phyloP scores from a whole-genome alignment of 495 filamentous ascomycete species.

The Bombardia bombarda region DNA sequence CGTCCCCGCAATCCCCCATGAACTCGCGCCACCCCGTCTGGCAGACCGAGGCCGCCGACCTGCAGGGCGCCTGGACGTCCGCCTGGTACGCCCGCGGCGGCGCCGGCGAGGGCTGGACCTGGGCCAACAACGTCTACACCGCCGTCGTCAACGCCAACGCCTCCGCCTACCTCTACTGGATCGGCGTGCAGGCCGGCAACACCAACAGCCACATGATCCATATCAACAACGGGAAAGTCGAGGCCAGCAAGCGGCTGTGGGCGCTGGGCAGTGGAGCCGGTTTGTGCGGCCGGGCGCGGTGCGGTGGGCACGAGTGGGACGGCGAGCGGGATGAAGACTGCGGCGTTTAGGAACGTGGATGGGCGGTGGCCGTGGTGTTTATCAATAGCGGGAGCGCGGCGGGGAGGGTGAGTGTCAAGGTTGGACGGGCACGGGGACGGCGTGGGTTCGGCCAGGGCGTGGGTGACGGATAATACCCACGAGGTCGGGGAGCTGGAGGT shows the following conservation, averaged over 20 bases:
- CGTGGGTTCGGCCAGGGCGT: conserved; percentile 15
- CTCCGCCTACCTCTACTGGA: conserved; percentile 47
- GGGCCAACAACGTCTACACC: conserved; percentile 44
- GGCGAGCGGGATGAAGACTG: conserved; percentile 22
- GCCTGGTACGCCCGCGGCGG: conserved; percentile 37
- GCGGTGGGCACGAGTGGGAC: conserved; percentile 28
- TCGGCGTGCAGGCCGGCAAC: conserved; percentile 34
- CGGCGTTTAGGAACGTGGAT: conserved; percentile 41
- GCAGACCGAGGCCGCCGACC: conserved; percentile 47
- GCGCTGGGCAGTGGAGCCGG: conserved; percentile 37
- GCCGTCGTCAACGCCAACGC: conserved; percentile 34
- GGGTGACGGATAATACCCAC: conserved; percentile 21
- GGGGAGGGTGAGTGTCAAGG: conserved; percentile 12
- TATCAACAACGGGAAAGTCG: conserved; percentile 21
- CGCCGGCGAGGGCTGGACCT: conserved; percentile 39
- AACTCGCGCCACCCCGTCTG: conserved; percentile 33
- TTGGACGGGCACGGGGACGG: no score
- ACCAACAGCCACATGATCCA: conserved; percentile 36
- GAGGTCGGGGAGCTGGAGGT: not conserved
- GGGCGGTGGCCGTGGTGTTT: conserved; percentile 33
- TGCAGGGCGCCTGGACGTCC: conserved; percentile 33
- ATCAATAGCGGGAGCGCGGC: conserved; percentile 30
- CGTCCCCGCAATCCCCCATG: conserved; percentile 27
- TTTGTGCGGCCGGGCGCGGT: conserved; percentile 40
- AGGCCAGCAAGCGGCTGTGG: conserved; percentile 38